These are phyloP conservation scores for Taxillus chinensis DNA, from an alignment of 164 flowering plant species.

Conservation along the genomic window DNA sequence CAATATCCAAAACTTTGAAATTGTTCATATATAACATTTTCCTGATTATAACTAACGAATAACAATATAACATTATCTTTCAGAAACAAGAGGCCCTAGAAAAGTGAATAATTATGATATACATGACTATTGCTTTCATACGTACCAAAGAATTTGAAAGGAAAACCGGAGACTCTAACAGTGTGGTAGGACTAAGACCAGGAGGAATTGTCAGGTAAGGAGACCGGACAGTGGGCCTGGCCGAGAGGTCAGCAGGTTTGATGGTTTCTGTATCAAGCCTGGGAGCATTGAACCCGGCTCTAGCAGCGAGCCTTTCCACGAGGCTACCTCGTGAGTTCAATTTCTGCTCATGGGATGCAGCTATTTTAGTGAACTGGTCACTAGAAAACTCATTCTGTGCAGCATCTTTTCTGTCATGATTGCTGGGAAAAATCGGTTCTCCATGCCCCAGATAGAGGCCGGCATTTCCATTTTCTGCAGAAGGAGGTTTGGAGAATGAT, in stretches of 20 bases:
- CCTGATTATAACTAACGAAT: no score
- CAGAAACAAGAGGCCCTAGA: background rate
- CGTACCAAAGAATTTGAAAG: conserved; percentile 79
- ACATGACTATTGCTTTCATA: no score
- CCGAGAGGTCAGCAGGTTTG: conserved; percentile 36
- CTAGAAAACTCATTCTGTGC: conserved; percentile 9
- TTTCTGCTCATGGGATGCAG: conserved; percentile 24
- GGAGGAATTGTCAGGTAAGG: conserved; percentile 75
- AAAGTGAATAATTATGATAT: no score
- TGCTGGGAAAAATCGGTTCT: conserved; percentile 10
- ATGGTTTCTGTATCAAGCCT: conserved; percentile 55
- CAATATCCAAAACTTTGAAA: no score
- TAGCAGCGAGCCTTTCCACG: conserved; percentile 66
- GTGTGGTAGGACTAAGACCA: conserved; percentile 75
- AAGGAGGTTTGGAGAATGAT: conserved; percentile 16
- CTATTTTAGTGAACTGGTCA: conserved; percentile 14
- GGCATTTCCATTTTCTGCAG: conserved; percentile 17
- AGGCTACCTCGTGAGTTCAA: conserved; percentile 42
- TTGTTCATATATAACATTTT: no score
- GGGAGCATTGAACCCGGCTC: conserved; percentile 85
- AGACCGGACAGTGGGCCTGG: conserved; percentile 35
- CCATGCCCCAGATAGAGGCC: conserved; percentile 14
- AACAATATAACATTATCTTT: background rate
- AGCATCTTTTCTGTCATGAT: conserved; percentile 12
- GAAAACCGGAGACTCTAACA: conserved; percentile 87